Conservation (phyloP, 2,329 filamentous ascomycete species). For the Fusarium globosum region DNA sequence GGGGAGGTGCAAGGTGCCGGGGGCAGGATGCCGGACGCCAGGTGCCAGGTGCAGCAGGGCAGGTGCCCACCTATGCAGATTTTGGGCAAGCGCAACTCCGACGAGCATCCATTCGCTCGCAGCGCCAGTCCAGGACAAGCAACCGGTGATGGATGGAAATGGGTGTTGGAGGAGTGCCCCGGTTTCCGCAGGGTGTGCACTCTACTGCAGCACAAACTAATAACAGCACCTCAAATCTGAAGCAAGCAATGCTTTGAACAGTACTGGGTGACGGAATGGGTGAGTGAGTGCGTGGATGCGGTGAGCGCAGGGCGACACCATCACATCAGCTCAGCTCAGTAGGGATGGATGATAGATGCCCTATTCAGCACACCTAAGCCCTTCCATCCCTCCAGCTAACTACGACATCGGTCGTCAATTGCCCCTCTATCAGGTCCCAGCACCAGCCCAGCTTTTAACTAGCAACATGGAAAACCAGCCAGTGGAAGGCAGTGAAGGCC, state of each 20-base stretch:
- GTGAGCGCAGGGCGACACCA: conserved; percentile 22
- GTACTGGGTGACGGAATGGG: not conserved
- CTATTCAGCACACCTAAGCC: not conserved
- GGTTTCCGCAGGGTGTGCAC: conserved; percentile 24
- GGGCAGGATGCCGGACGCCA: conserved; percentile 40
- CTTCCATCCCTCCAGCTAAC: not conserved
- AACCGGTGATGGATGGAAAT: conserved; percentile 26
- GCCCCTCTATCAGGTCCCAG: not conserved
- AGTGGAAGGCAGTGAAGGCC: conserved; percentile 10
- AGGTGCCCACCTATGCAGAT: conserved; percentile 37
- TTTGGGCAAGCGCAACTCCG: conserved; percentile 38
- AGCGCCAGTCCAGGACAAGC: conserved; percentile 34
- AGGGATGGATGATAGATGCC: conserved; percentile 12
- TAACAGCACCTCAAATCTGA: conserved; percentile 17
- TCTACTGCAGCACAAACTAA: not conserved
- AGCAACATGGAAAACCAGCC: conserved; percentile 5
- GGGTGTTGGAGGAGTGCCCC: conserved; percentile 6
- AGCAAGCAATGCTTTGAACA: not conserved
- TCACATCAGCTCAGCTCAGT: conserved; percentile 13
- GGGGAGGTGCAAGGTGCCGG: conserved; percentile 34
- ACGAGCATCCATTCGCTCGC: conserved; percentile 24
- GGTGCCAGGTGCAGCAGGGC: conserved; percentile 41
- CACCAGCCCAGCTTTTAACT: conserved; percentile 5
- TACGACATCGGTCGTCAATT: conserved; percentile 1
- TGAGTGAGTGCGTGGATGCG: not conserved